Conservation (phyloP, 2,329 filamentous ascomycete species). For the Iodosphaeria phyllophila region DNA sequence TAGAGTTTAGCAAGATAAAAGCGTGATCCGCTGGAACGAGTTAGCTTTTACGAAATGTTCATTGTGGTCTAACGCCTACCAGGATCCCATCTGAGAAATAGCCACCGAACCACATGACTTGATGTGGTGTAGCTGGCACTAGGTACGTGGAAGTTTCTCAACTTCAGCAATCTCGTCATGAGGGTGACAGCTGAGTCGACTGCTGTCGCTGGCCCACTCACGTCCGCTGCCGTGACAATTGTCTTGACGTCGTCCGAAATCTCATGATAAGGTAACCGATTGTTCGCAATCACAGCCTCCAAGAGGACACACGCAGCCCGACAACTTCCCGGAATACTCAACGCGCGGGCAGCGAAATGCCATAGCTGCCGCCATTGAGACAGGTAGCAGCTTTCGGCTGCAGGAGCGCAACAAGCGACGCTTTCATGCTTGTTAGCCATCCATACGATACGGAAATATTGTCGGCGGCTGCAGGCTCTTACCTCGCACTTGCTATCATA, state of each 20-base stretch:
- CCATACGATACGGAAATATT: neutral
- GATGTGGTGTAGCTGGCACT: constrained; percentile 47
- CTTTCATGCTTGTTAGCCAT: too few relatives aligned
- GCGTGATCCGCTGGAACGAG: constrained; percentile 37
- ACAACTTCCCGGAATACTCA: constrained; percentile 52
- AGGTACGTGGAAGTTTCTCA: constrained; percentile 48
- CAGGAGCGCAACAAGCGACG: too few relatives aligned
- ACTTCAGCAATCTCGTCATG: constrained; percentile 49
- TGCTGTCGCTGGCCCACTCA: constrained; percentile 61
- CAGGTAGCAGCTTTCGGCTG: too few relatives aligned
- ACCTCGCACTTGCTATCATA: constrained; percentile 68
- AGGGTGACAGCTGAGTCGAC: constrained; percentile 64
- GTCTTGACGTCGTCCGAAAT: constrained; percentile 52
- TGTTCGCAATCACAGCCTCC: constrained; percentile 42
- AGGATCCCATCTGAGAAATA: constrained; percentile 66
- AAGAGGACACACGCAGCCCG: constrained; percentile 63
- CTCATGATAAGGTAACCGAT: constrained; percentile 47
- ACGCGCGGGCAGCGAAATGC: constrained; percentile 52
- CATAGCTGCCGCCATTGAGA: constrained; percentile 61
- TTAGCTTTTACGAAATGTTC: constrained; percentile 5
- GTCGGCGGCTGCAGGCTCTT: constrained; percentile 10
- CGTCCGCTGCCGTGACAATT: constrained; percentile 58
- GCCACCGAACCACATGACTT: constrained; percentile 62
- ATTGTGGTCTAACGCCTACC: constrained; percentile 28
- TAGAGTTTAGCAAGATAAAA: constrained; percentile 45